Base-by-base conservation (phyloP, 176 grass and related monocot genomes). In the Bromus sterilis region DNA sequence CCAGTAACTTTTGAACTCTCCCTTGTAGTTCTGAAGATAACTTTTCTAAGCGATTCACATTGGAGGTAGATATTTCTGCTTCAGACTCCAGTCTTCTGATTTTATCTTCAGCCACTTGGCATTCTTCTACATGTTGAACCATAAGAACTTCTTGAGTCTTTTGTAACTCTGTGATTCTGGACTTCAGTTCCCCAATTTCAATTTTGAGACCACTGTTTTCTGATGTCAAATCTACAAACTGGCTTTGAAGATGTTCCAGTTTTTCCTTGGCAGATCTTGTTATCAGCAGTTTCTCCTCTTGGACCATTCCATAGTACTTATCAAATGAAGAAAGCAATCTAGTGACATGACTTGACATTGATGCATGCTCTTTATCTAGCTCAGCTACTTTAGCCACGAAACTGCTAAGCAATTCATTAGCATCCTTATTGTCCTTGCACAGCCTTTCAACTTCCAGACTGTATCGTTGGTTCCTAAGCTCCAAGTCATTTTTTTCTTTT, bases 61-160 rank as follows among this genome's bases (percentile, higher is more conserved):
- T 86, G 63, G 81, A 91, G 43, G 87, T 56, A 85, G 88, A 76
- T 91, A 78, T 83, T 83, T 89, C 84, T 75, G 86, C 86, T 85
- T 94, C 88, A 89, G 83, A 86, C 41, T 89, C 86, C 76, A 98
- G 81, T 76, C 80, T 91, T 85, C 84, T 89, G 60, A 93, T 85
- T 68, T 89, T 93, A 80, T 92, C 90, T 93, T 98, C 95, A 87
- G 81, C 71, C 31, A 91, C 48, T 48, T 78, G 92, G 36, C 95
- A 94, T 87, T 94, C 92, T 80, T 98, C 92, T 78, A 85, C 94
- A 92, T 92, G 89, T 80, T 97, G 89, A 69, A 97, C 94, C 91
- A 97, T 91, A 84, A 89, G 73, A 71, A 94, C 81, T 83, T 97
- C 91, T 72, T 97, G 91, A 75, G 83, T 85, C 88, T 92, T 97